Evolutionary conservation across 2,329 filamentous ascomycete genomes (phyloP), one percentile per base, ranked within the genome.

Genomic region (Curvularia sp.): DNA sequence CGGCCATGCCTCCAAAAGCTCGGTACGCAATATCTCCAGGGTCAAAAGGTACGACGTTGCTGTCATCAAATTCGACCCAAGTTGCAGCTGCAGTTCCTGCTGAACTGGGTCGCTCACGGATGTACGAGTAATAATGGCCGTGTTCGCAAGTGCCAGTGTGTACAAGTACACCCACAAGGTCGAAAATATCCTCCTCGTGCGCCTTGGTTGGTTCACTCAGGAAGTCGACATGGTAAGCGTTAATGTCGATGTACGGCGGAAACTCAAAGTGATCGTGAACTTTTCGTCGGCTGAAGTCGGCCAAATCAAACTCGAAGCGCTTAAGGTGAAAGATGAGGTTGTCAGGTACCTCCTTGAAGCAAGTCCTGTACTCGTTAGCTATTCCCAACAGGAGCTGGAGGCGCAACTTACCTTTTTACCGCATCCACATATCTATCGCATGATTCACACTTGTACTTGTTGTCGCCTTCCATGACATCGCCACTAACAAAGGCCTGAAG

Each of bases 71-170:
- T 72, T 97, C 92, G 9, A 96, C 84, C 95, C 95, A 99, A 5
- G 80, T 80, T 27, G 66, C 56, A 51, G 77, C 77, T 53, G 69
- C 79, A 10, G 80, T 79, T 4, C 74, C 74, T 32, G 79, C 74
- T 19, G 83, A 78, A 15, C 79, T 82, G 19, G 91, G 87, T 18
- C 93, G 86, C 74, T 97, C 90, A 52, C 92, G 90, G 63, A 96
- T 92, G 74, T 93, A 98, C 0, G 94, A 98, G 78, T 97, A 98
- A 78, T 99, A 99, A 75, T 99, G 95, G 0, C 95, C 95, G 27
- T 92, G 94, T 72, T 97, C 92, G 12, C 94, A 93, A 2, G 91
- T 96, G 15, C 95, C 95, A 13, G 91, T 90, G 74, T 99, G 95
- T 1, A 99, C 92, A 18, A 99, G 86, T 45, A 99, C 87, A 2